Evolutionary conservation across 2,329 filamentous ascomycete species (phyloP), one percentile per base, ranked within the genome.

Genomic region (Clonostachys solani): DNA sequence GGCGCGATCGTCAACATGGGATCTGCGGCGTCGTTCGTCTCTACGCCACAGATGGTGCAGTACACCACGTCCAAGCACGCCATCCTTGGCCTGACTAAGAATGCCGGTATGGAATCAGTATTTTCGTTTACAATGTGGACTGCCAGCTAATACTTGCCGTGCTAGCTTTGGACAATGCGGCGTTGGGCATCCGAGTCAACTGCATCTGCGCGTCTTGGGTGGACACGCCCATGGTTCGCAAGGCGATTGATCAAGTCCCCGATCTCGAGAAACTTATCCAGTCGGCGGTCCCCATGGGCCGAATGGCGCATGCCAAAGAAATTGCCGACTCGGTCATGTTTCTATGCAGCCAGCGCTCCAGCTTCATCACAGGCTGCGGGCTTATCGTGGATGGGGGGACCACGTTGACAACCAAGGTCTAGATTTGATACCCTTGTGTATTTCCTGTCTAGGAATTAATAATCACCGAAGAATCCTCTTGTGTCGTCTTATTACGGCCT

Each of bases 1-100:
- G 52, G 52, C 12, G 40, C 48, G 5, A 54, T 54, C 40, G 49
- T 54, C 12, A 47, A 48, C 13, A 33, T 54, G 34, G 49, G 44
- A 5, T 54, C 52, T 4, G 48, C 44, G 3, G 47, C 48, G 12
- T 54, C 52, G 16, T 52, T 49, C 17, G 41, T 50, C 19, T 49
- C 52, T n/a, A 41, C 45, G n/a, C 49, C 49, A n/a, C 15, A 46
- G 15, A 37, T 49, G 36, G 41, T 46, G 19, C 49, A 47, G 34
- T 45, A 45, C 35, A 37, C 43, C 12, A 40, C 43, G 12, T 33
- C 43, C 43, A 45, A 45, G 43, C 43, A 45, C 38, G 43, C 43
- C 33, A 29, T 37, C n/a, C 16, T 45, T 18, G 43, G 43, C 4
- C n/a, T 45, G 34, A 45, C 33, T 12, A 36, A 38, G 43, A 45